Evolutionary conservation across 306 rosid species (phyloP).

Genomic region (Clitoria ternatea): DNA sequence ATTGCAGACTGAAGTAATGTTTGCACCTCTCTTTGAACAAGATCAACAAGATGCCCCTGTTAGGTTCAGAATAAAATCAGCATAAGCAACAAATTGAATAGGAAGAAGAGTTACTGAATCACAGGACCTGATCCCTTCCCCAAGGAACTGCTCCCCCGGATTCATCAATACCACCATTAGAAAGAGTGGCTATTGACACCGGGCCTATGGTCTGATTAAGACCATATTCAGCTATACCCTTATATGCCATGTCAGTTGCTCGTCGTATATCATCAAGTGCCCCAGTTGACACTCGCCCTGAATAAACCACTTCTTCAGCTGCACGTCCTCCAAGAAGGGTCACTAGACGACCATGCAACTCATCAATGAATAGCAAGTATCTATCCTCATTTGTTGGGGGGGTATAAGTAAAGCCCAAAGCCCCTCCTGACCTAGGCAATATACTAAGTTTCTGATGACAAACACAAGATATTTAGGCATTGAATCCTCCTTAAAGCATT

Average conservation of each 20-base stretch:
- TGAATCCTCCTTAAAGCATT: background rate
- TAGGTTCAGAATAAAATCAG: constrained; percentile 37
- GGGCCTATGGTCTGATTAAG: constrained; percentile 92
- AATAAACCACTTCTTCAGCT: constrained; percentile 87
- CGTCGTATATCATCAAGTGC: constrained; percentile 91
- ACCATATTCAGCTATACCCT: constrained; percentile 97
- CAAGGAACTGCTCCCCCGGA: constrained; percentile 72
- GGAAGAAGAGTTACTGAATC: background rate
- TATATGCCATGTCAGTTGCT: constrained; percentile 98
- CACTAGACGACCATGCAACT: constrained; percentile 88
- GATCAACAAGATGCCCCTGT: constrained; percentile 90
- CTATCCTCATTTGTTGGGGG: constrained; percentile 93
- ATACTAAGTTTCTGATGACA: constrained; percentile 85
- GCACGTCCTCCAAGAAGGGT: constrained; percentile 99
- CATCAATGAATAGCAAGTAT: constrained; percentile 90
- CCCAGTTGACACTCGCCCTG: constrained; percentile 96
- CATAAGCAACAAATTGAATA: constrained; percentile 17
- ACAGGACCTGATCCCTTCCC: constrained; percentile 95
- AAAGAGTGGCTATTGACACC: constrained; percentile 71
- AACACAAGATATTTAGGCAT: constrained; percentile 1
- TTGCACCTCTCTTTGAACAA: constrained; percentile 91
- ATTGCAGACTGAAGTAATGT: constrained; percentile 79
- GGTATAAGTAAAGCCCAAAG: constrained; percentile 86
- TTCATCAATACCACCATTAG: constrained; percentile 83
- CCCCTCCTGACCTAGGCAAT: constrained; percentile 96